A percentile compares a stretch with the other conserved stretches of the same genome.
Evolutionary conservation across 306 rosid species (phyloP).

Genomic region (Hylodesmum podocarpum): DNA sequence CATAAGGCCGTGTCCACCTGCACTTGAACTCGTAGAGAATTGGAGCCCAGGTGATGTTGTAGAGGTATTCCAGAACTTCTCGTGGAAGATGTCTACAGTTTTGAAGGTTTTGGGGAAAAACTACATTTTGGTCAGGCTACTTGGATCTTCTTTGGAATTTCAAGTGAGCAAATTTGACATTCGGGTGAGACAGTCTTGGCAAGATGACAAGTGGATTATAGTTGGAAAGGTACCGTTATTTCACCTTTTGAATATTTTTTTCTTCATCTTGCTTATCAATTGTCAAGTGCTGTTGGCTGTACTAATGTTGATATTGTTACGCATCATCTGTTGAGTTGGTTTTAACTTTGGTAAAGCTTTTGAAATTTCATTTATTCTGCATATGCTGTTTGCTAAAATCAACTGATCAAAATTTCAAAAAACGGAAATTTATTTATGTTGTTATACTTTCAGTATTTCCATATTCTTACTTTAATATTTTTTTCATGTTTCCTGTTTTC

Average conservation of each 20-base stretch:
- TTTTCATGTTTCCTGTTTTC: background rate
- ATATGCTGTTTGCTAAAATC: conserved; percentile 14
- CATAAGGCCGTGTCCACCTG: conserved; percentile 83
- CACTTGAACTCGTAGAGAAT: conserved; percentile 43
- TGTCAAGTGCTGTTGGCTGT: conserved; percentile 10
- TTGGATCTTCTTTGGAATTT: conserved; percentile 77
- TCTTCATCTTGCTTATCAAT: conserved; percentile 16
- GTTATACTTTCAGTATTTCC: conserved; percentile 18
- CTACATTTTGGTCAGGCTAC: conserved; percentile 62
- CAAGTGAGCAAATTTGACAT: conserved; percentile 69
- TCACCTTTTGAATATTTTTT: background rate
- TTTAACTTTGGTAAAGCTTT: conserved; percentile 26
- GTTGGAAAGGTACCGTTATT: conserved; percentile 67
- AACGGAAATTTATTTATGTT: background rate
- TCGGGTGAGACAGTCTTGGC: conserved; percentile 81
- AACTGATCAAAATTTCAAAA: background rate
- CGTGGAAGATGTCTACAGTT: conserved; percentile 91
- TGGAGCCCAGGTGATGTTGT: conserved; percentile 81
- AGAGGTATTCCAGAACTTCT: conserved; percentile 68
- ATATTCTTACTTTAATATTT: conserved; percentile 5
- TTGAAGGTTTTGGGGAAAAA: conserved; percentile 61
- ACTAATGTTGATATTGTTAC: conserved; percentile 2
- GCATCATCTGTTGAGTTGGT: conserved; percentile 9
- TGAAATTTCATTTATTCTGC: conserved; percentile 12
- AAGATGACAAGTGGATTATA: conserved; percentile 72